Evolutionary conservation across 2,329 filamentous ascomycete species (phyloP).

Genomic region (Raffaelea albimanens): DNA sequence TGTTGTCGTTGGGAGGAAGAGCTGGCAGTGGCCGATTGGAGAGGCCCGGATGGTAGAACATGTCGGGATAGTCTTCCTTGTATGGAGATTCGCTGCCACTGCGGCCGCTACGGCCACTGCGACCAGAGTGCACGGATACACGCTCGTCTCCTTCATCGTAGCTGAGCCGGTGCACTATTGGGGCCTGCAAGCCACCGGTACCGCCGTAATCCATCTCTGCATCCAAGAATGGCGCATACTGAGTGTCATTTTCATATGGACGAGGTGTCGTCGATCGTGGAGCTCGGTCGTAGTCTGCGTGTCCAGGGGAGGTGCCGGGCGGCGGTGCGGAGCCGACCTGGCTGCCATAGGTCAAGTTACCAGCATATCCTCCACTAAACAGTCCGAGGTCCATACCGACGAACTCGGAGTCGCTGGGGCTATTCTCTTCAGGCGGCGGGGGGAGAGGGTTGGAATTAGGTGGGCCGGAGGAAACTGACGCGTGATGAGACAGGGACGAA

Average conservation of each 20-base stretch:
- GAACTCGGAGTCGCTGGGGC: slow-evolving; percentile 63
- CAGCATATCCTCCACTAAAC: slow-evolving; percentile 62
- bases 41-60: slow-evolving; percentile 88
- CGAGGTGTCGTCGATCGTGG: slow-evolving; percentile 36
- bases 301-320: neutral
- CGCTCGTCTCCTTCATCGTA: slow-evolving; percentile 90
- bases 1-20: slow-evolving; percentile 42
- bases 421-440: slow-evolving; percentile 39
- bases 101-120: slow-evolving; percentile 27
- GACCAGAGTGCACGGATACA: slow-evolving; percentile 45
- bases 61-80: slow-evolving; percentile 71
- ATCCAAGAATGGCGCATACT: slow-evolving; percentile 37
- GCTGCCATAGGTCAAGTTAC: slow-evolving; percentile 40
- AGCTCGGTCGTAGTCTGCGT: slow-evolving; percentile 24
- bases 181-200: slow-evolving; percentile 79
- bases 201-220: slow-evolving; percentile 79
- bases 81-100: slow-evolving; percentile 50
- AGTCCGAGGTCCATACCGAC: slow-evolving; percentile 62
- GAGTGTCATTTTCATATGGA: slow-evolving; percentile 24
- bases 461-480: slow-evolving; percentile 9
- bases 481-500: slow-evolving; percentile 7
- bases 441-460: slow-evolving; percentile 27
- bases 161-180: slow-evolving; percentile 64
- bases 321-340: slow-evolving; percentile 27
- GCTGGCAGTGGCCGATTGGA: slow-evolving; percentile 54